A percentile compares a stretch with the other conserved stretches of the same genome.
phyloP scores from a whole-genome alignment of 176 grass and related monocot species.

The Zizania latifolia region DNA sequence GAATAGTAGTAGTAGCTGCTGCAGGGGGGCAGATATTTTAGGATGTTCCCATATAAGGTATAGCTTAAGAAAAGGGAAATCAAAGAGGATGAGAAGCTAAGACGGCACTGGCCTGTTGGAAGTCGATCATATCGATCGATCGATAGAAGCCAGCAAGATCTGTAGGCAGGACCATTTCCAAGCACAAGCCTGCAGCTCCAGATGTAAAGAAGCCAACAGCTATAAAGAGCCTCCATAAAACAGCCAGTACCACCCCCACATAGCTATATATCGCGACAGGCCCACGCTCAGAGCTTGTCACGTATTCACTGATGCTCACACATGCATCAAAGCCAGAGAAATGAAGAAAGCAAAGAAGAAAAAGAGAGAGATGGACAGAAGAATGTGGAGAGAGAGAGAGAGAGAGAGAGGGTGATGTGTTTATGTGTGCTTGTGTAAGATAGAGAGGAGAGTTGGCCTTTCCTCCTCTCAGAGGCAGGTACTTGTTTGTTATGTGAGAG shows the following conservation, averaged over 20 bases:
- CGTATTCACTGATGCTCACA: constrained; percentile 86
- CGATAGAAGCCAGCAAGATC: constrained; percentile 46
- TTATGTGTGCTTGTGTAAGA: not conserved
- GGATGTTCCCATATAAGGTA: constrained; percentile 53
- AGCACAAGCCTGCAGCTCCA: constrained; percentile 76
- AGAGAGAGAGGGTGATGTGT: not conserved
- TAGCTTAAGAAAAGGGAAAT: constrained; percentile 32
- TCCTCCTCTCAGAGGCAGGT: constrained; percentile 44
- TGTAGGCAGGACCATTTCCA: constrained; percentile 71
- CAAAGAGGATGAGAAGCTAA: constrained; percentile 33
- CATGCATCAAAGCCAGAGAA: constrained; percentile 88
- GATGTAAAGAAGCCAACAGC: constrained; percentile 98
- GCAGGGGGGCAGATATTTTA: constrained; percentile 32
- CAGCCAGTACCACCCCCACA: constrained; percentile 50
- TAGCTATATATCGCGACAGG: constrained; percentile 58
- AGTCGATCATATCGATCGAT: constrained; percentile 17
- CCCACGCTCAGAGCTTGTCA: constrained; percentile 76
- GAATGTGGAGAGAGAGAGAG: constrained; percentile 22
- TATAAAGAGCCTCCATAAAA: constrained; percentile 79
- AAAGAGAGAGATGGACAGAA: constrained; percentile 9
- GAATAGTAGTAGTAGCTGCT: not conserved
- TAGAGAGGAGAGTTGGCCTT: constrained; percentile 28
- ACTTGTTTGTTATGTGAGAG: constrained; percentile 87
- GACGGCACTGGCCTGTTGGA: not conserved
- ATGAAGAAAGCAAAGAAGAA: constrained; percentile 47